Evolutionary conservation across 106 monocot species (phyloP).

Genomic region (Chionographis japonica): DNA sequence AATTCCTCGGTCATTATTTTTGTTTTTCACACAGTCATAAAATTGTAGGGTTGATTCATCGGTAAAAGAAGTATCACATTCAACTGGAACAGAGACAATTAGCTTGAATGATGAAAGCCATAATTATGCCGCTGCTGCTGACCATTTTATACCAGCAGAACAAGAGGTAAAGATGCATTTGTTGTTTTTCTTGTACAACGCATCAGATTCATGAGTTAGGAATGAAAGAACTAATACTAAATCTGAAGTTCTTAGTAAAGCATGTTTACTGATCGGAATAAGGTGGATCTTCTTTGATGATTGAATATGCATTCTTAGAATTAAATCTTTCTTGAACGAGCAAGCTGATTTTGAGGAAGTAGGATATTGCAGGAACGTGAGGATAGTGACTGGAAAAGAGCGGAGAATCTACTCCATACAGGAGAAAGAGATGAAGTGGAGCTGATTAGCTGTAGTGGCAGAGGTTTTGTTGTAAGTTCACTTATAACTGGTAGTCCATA

Average conservation of each 20-base stretch:
- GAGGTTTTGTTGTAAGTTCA: slow-evolving; percentile 84
- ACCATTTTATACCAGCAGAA: slow-evolving; percentile 25
- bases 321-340: not conserved
- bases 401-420: slow-evolving; percentile 36
- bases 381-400: slow-evolving; percentile 56
- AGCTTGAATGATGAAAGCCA: slow-evolving; percentile 15
- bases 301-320: not conserved
- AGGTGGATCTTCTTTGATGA: not conserved
- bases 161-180: slow-evolving; percentile 43
- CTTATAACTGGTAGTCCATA: not conserved
- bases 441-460: slow-evolving; percentile 77
- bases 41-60: slow-evolving; percentile 23
- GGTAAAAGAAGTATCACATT: slow-evolving; percentile 18
- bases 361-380: slow-evolving; percentile 47
- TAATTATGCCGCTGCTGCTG: slow-evolving; percentile 15
- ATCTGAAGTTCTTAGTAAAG: not conserved
- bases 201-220: not conserved
- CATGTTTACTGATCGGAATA: not conserved
- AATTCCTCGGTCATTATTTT: not conserved
- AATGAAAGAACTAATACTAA: not conserved
- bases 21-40: slow-evolving; percentile 1
- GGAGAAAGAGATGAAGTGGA: slow-evolving; percentile 78
- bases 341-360: slow-evolving; percentile 17
- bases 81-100: slow-evolving; percentile 9
- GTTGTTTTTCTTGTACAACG: slow-evolving; percentile 7